phyloP scores from a whole-genome alignment of 1,284 basidiomycete genomes.

The Fomitopsis palustris region DNA sequence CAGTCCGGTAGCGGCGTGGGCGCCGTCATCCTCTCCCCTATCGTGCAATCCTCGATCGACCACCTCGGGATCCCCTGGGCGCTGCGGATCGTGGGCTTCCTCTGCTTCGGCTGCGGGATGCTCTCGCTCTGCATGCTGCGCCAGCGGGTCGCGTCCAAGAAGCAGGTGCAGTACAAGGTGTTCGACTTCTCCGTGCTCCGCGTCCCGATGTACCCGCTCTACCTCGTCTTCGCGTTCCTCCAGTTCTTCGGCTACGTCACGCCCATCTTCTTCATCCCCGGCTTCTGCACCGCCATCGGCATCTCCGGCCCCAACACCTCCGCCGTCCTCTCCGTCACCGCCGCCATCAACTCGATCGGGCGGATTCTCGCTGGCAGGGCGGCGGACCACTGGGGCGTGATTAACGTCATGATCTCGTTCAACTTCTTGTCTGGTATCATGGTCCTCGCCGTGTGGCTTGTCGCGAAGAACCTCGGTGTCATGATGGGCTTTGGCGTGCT shows the following conservation, averaged over 20 bases:
- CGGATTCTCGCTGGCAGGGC: not conserved
- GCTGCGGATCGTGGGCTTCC: conserved; percentile 7
- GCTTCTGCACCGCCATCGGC: conserved; percentile 6
- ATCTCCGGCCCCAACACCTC: conserved; percentile 1
- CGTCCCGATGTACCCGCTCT: conserved; percentile 4
- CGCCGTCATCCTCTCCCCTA: not conserved
- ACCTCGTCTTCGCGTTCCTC: conserved; percentile 4
- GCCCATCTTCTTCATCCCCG: conserved; percentile 8
- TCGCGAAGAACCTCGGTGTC: not conserved
- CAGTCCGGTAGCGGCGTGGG: conserved; percentile 5
- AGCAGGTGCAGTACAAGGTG: conserved; percentile 6
- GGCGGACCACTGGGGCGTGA: not conserved
- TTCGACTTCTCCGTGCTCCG: conserved; percentile 4
- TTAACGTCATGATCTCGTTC: conserved; percentile 6
- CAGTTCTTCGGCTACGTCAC: conserved; percentile 9
- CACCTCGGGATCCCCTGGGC: conserved; percentile 3
- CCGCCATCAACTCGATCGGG: conserved; percentile 1
- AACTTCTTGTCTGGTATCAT: conserved; percentile 2
- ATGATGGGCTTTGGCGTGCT: conserved; percentile 5
- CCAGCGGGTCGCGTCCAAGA: conserved; percentile 3
- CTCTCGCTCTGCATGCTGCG: conserved; percentile 1
- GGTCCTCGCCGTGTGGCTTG: conserved; percentile 1
- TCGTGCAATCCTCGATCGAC: conserved; percentile 3
- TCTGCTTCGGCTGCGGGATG: conserved; percentile 4
- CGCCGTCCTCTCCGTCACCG: conserved; percentile 5